A percentile compares a stretch with the other conserved stretches of the same genome.
phyloP scores from a whole-genome alignment of 2,329 filamentous ascomycete genomes.

The Colletotrichum sp. region DNA sequence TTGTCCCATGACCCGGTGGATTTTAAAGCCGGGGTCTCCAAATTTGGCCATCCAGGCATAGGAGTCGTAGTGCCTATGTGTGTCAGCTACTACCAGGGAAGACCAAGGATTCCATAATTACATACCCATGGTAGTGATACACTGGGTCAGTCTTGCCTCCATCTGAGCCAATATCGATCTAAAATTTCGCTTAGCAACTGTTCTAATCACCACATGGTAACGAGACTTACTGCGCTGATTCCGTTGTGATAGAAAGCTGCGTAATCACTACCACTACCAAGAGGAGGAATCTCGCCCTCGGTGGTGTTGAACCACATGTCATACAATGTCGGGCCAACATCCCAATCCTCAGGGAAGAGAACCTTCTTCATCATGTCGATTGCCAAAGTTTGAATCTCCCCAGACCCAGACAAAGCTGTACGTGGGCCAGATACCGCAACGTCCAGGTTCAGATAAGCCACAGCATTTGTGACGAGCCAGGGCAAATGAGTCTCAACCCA shows the following conservation, averaged over 20 bases:
- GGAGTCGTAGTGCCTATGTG: background rate
- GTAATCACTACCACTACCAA: constrained; percentile 6
- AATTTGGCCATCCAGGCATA: constrained; percentile 58
- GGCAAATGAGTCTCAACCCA: constrained; percentile 14
- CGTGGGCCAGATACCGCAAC: constrained; percentile 49
- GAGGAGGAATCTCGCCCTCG: background rate
- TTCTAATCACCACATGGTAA: background rate
- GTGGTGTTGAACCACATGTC: constrained; percentile 19
- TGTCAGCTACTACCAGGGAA: background rate
- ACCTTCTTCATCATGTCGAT: constrained; percentile 18
- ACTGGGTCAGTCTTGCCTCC: constrained; percentile 11
- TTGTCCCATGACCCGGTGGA: constrained; percentile 54
- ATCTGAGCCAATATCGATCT: constrained; percentile 14
- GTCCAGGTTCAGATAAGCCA: constrained; percentile 55
- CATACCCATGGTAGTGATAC: constrained; percentile 10
- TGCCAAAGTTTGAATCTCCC: constrained; percentile 5
- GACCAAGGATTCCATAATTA: rapidly evolving
- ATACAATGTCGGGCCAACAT: constrained; percentile 8
- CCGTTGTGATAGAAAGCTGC: constrained; percentile 13
- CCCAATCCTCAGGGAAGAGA: constrained; percentile 8
- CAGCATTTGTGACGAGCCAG: constrained; percentile 2
- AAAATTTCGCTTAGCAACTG: background rate
- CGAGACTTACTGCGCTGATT: background rate
- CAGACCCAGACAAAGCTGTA: constrained; percentile 35
- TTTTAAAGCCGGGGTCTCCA: constrained; percentile 54